phyloP scores from a whole-genome alignment of 306 rosid species.

The Lithocarpus polystachyus region DNA sequence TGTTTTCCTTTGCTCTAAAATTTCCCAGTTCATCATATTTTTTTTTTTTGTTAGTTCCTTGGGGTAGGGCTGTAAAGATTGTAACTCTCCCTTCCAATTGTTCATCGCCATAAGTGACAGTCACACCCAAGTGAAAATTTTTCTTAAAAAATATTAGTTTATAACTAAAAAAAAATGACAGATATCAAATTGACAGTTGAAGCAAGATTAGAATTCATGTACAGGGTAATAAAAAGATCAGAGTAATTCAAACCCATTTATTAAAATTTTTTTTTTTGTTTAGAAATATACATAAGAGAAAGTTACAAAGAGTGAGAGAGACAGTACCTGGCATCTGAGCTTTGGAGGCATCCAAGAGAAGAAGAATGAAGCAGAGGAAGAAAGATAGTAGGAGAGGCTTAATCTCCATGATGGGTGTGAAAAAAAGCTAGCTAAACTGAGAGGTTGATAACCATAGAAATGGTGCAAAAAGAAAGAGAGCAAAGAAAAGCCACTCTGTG shows the following conservation, averaged over 20 bases:
- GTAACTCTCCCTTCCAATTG: background rate
- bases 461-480: too few relatives aligned
- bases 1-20: background rate
- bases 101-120: background rate
- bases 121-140: too few relatives aligned
- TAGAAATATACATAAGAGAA: too few relatives aligned
- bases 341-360: constrained; percentile 40
- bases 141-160: too few relatives aligned
- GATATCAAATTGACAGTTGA: background rate
- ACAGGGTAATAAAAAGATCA: background rate
- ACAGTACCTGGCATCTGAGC: constrained; percentile 79
- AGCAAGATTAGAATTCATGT: background rate
- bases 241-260: background rate
- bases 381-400: constrained; percentile 32
- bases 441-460: background rate
- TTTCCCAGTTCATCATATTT: background rate
- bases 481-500: too few relatives aligned
- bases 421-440: background rate
- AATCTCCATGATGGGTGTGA: constrained; percentile 45
- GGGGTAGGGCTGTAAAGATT: background rate
- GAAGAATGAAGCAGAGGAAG: constrained; percentile 10
- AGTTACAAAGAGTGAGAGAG: background rate
- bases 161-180: background rate
- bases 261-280: background rate
- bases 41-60: background rate